Evolutionary conservation across 495 filamentous ascomycete species (phyloP).

Genomic region (Neurospora tetrasperma): DNA sequence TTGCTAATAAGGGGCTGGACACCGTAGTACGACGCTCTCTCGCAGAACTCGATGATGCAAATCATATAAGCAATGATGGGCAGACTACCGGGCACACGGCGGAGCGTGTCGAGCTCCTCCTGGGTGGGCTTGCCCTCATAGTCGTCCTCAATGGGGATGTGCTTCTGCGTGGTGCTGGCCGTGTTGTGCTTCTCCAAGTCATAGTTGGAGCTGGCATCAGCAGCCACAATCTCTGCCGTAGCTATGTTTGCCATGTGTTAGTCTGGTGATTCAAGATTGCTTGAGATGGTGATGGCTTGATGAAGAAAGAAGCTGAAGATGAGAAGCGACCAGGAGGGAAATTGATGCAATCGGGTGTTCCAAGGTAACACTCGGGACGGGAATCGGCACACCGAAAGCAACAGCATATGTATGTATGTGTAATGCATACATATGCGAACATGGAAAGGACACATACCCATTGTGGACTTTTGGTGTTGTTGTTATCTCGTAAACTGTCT

Average conservation of each 20-base stretch:
- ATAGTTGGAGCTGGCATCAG: background rate
- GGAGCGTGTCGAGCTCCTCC: constrained; percentile 44
- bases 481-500: background rate
- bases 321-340: background rate
- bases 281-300: background rate
- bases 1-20: constrained; percentile 47
- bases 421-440: background rate
- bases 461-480: background rate
- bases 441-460: background rate
- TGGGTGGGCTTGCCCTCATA: constrained; percentile 46
- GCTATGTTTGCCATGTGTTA: background rate
- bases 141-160: constrained; percentile 25
- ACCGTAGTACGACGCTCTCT: constrained; percentile 51
- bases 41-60: constrained; percentile 51
- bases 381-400: background rate
- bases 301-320: background rate
- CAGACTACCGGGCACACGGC: constrained; percentile 44
- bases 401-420: background rate
- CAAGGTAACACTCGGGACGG: background rate
- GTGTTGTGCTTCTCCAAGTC: constrained; percentile 14
- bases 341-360: background rate
- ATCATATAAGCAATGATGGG: constrained; percentile 45
- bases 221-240: background rate
- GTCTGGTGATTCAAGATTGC: background rate
- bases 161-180: constrained; percentile 13